Evolutionary conservation across 805 yeast genomes (phyloP).

Genomic region (Kodamaea fukazawae): DNA sequence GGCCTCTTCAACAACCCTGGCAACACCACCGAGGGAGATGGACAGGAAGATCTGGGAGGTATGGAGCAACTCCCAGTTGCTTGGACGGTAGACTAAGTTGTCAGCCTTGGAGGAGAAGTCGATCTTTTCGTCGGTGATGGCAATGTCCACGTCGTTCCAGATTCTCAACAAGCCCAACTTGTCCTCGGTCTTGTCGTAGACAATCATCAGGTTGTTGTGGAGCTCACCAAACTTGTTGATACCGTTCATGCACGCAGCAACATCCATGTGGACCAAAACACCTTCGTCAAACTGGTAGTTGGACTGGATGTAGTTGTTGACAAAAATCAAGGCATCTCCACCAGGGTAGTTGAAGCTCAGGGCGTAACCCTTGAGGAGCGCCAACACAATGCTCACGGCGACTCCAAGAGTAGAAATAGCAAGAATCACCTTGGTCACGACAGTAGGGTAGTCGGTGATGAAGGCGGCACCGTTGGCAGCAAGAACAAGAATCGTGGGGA

Average conservation of each 20-base stretch:
- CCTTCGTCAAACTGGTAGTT: slow-evolving; percentile 16
- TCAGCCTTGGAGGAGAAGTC: slow-evolving; percentile 4
- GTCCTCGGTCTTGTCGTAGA: slow-evolving; percentile 80
- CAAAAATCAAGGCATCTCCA: slow-evolving; percentile 61
- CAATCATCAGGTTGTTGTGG: slow-evolving; percentile 24
- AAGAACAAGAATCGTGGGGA: slow-evolving; percentile 63
- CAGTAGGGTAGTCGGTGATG: slow-evolving; percentile 16
- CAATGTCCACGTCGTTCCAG: slow-evolving; percentile 31
- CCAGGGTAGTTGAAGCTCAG: slow-evolving; percentile 88
- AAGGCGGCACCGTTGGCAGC: slow-evolving; percentile 61
- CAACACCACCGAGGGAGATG: slow-evolving; percentile 9
- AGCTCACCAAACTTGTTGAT: slow-evolving; percentile 72
- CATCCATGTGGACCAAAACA: slow-evolving; percentile 66
- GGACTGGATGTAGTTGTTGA: slow-evolving; percentile 44
- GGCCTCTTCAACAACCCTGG: slow-evolving; percentile 12
- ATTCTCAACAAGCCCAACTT: slow-evolving; percentile 25
- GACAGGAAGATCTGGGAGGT: slow-evolving; percentile 21
- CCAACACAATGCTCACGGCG: slow-evolving; percentile 31
- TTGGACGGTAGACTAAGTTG: slow-evolving; percentile 12
- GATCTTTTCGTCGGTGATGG: slow-evolving; percentile 28
- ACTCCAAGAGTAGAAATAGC: slow-evolving; percentile 23
- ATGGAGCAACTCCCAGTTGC: slow-evolving; percentile 23
- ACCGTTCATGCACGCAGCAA: slow-evolving; percentile 85
- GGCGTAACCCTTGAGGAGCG: slow-evolving; percentile 53
- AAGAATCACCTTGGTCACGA: slow-evolving; percentile 27